phyloP scores from a whole-genome alignment of 805 yeast genomes.

The Candida ponderosae region DNA sequence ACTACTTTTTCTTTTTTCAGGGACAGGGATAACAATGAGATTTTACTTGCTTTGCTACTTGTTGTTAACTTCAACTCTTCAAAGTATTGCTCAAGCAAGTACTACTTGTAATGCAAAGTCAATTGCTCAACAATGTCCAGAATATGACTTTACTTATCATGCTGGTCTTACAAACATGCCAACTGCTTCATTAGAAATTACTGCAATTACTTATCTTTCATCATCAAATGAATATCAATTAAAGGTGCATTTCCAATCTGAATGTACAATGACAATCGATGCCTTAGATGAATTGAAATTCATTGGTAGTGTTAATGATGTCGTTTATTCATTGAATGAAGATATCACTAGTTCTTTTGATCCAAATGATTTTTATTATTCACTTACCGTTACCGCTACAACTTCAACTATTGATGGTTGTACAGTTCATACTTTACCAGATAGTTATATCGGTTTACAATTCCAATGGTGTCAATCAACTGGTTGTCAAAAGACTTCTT shows the following conservation, averaged over 20 bases:
- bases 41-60: too few species aligned
- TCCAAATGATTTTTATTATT: conserved; percentile 6
- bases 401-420: conserved; percentile 1
- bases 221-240: conserved; percentile 6
- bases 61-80: too few species aligned
- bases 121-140: neutral
- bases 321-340: conserved; percentile 8
- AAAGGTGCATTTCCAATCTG: conserved; percentile 7
- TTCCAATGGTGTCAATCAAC: conserved; percentile 17
- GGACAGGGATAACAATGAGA: too few species aligned
- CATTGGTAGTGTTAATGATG: conserved; percentile 6
- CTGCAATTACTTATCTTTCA: neutral
- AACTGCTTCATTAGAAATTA: neutral
- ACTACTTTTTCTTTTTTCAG: too few species aligned
- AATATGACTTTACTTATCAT: neutral
- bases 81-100: too few species aligned
- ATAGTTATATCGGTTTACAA: conserved; percentile 7
- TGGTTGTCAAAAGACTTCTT: conserved; percentile 9
- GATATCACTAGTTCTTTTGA: conserved; percentile 2
- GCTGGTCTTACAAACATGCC: neutral
- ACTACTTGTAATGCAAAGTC: too few species aligned
- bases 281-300: conserved; percentile 13
- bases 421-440: conserved; percentile 7
- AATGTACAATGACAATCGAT: conserved; percentile 5
- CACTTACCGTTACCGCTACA: neutral